phyloP scores from a whole-genome alignment of 2,329 filamentous ascomycete genomes.

The Cladophialophora psammophila region DNA sequence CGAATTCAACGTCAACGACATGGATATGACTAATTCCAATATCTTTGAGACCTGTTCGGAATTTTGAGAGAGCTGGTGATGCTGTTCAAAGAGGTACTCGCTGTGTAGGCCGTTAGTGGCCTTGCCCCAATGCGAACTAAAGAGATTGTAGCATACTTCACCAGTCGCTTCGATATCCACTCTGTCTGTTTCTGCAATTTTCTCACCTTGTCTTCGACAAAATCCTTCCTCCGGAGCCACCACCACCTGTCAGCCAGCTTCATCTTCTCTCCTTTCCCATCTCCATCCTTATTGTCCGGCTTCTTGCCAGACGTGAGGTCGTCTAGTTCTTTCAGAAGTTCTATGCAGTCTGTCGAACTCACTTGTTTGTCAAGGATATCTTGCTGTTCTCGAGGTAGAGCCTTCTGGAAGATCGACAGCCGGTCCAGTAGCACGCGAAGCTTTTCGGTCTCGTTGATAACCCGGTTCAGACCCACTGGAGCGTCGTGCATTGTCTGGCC shows the following conservation, averaged over 20 bases:
- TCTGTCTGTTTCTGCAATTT: conserved; percentile 11
- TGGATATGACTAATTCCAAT: background rate
- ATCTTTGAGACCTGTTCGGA: conserved; percentile 1
- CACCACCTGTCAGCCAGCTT: conserved; percentile 14
- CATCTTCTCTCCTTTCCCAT: conserved; percentile 5
- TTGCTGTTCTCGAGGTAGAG: background rate
- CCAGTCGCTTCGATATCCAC: conserved; percentile 7
- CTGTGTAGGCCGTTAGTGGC: background rate
- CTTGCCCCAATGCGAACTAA: background rate
- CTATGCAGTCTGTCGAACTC: background rate
- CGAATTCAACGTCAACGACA: background rate
- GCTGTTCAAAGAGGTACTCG: background rate
- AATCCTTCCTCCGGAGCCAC: conserved; percentile 14
- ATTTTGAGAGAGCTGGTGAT: background rate
- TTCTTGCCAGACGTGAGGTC: background rate
- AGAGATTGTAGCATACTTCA: background rate
- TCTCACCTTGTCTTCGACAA: conserved; percentile 10
- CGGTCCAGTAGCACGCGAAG: background rate
- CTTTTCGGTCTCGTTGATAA: background rate
- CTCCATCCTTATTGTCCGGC: background rate
- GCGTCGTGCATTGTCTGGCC: conserved; percentile 3
- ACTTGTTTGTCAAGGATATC: background rate
- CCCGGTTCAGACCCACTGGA: background rate
- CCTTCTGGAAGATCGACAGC: background rate
- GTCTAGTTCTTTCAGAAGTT: background rate